phyloP scores from a whole-genome alignment of 129 eudicot species.

The Flaveria sonorensis region DNA sequence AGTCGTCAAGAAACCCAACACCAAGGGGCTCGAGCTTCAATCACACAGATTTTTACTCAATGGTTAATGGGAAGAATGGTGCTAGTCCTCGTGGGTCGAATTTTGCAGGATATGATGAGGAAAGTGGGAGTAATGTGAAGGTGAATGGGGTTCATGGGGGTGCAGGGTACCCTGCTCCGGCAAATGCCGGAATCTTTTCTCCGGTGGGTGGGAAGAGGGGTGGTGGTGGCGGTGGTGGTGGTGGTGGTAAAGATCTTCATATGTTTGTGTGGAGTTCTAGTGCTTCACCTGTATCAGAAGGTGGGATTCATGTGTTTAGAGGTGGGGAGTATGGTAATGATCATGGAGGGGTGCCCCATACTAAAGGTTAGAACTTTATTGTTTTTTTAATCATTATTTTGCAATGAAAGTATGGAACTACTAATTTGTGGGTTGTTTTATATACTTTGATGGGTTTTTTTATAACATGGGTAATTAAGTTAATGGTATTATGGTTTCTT shows the following conservation, averaged over 20 bases:
- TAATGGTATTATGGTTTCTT: neutral
- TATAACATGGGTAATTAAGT: too few relatives aligned
- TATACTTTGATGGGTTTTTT: conserved; percentile 5
- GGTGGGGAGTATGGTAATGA: conserved; percentile 72
- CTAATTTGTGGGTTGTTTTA: conserved; percentile 4
- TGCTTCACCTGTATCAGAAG: conserved; percentile 86
- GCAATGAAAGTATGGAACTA: neutral
- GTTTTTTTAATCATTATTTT: neutral
- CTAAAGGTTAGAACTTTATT: conserved; percentile 56
- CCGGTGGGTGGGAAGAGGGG: conserved; percentile 63
- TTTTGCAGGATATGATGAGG: conserved; percentile 53
- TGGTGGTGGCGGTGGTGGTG: conserved; percentile 44
- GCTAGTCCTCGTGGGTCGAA: conserved; percentile 78
- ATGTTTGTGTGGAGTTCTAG: conserved; percentile 96
- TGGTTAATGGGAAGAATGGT: conserved; percentile 61
- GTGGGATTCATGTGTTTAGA: conserved; percentile 81
- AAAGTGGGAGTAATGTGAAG: conserved; percentile 42
- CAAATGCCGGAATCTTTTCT: conserved; percentile 75
- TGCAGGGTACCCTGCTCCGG: conserved; percentile 66
- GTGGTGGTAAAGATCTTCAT: conserved; percentile 78
- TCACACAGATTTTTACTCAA: conserved; percentile 66
- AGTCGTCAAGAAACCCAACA: conserved; percentile 73
- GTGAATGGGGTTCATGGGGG: conserved; percentile 52
- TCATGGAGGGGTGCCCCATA: conserved; percentile 54
- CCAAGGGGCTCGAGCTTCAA: conserved; percentile 84